Conservation (phyloP, 306 rosid species). For the Ceratonia siliqua region DNA sequence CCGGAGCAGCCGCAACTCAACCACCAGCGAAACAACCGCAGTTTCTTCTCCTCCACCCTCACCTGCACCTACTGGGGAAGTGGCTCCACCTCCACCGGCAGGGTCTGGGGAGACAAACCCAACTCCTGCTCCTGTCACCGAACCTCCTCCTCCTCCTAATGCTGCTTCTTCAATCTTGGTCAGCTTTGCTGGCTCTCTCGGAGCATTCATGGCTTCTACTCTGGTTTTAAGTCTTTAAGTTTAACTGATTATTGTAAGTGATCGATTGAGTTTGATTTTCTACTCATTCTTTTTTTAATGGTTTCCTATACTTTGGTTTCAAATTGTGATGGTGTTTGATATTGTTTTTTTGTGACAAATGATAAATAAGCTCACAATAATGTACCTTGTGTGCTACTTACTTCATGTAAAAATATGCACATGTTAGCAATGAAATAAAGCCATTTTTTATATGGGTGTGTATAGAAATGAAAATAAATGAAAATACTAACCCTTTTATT, state of each 20-base stretch:
- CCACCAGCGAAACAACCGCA: not conserved
- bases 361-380: conserved; percentile 40
- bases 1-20: conserved; percentile 32
- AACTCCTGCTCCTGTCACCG: conserved; percentile 54
- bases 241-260: not conserved
- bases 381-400: conserved; percentile 36
- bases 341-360: conserved; percentile 46
- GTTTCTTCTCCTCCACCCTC: not conserved
- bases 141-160: conserved; percentile 54
- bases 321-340: conserved; percentile 44
- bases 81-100: conserved; percentile 37
- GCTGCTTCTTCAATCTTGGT: conserved; percentile 55
- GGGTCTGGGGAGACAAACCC: conserved; percentile 46
- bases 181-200: conserved; percentile 46
- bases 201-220: conserved; percentile 62
- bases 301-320: conserved; percentile 36
- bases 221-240: conserved; percentile 44
- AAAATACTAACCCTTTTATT: not conserved
- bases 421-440: conserved; percentile 41
- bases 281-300: not conserved
- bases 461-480: too few relatives aligned
- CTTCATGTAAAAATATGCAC: conserved; percentile 33
- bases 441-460: conserved; percentile 16
- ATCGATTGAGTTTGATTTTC: not conserved
- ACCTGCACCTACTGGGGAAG: not conserved